These are phyloP conservation scores for Saccharum spontaneum DNA, from an alignment of 176 grass and related monocot genomes.

Conservation along the genomic window DNA sequence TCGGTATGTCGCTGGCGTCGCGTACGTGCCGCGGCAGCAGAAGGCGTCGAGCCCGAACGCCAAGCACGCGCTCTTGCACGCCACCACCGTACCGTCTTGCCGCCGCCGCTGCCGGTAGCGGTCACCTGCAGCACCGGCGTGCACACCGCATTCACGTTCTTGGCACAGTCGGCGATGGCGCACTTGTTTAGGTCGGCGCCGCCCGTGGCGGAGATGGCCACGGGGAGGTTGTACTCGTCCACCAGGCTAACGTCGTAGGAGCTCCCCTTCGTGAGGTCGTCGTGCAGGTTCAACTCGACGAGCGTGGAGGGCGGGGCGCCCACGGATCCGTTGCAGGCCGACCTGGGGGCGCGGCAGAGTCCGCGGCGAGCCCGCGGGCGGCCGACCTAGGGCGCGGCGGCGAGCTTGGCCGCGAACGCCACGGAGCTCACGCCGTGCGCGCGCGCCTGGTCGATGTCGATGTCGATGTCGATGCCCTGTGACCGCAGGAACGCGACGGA, in stretches of 20 bases:
- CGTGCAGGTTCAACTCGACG: conserved; percentile 58
- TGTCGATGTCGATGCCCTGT: too few species aligned
- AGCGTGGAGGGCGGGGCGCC: conserved; percentile 73
- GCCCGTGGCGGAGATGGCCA: conserved; percentile 52
- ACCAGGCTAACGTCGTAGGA: conserved; percentile 88
- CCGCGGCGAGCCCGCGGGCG: too few species aligned
- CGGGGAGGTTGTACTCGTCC: conserved; percentile 88
- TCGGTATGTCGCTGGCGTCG: conserved; percentile 62
- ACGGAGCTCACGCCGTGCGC: too few species aligned
- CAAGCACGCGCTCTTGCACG: conserved; percentile 90
- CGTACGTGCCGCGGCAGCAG: conserved; percentile 74
- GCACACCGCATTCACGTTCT: conserved; percentile 68
- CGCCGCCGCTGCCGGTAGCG: background rate
- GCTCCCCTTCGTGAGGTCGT: conserved; percentile 56
- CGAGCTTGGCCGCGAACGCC: too few species aligned
- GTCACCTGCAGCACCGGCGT: conserved; percentile 67
- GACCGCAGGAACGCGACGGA: too few species aligned
- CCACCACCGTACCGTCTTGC: conserved; percentile 25
- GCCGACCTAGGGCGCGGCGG: too few species aligned
- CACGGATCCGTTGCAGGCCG: conserved; percentile 77
- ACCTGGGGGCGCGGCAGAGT: too few species aligned
- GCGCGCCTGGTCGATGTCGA: too few species aligned
- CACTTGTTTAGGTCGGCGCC: conserved; percentile 27
- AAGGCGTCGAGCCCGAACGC: conserved; percentile 73
- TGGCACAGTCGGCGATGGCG: conserved; percentile 55